Evolutionary conservation across 257 asterid genomes (phyloP), one percentile per base, ranked within the genome.

Genomic region (Solanum neorickii): DNA sequence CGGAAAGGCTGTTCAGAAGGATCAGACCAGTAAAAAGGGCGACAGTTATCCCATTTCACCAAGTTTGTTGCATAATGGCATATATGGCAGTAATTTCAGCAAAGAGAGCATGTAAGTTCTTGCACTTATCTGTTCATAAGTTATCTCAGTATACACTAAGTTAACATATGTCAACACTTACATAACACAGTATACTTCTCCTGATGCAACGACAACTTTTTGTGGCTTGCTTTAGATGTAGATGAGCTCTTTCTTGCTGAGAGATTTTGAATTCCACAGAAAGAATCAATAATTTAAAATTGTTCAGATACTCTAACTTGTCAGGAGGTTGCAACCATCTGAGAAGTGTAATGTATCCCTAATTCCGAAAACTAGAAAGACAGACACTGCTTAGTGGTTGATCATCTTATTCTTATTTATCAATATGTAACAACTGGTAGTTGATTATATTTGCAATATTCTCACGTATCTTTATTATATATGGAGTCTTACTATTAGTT

Each of bases 1-100:
- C 16, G 93, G 92, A 80, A 89, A 56, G 86, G 87, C 87, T 11
- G 65, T 88, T 56, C 92, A 86, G 91, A 91, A 88, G 89, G 97
- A 93, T 29, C 93, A 89, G 73, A 89, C 76, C 25, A 86, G 86
- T 60, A 93, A 86, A 91, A 94, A 93, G 92, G 69, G 60, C 12
- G 89, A 91, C 80, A 93, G 87, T 70, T 92, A 75, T 87, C 97
- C 98, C 74, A 91, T 94, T 85, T 94, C 98, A 56, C 99, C 98
- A n/a, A 97, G 98, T 92, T 91, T 94, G 92, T 89, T 97, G 95
- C 99, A 97, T 82, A 90, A 92, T 83, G 92, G 88, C 92, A 92
- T 92, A 90, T 90, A 92, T 31, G 87, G 90, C 1, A 89, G 92
- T 90, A 91, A 91, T 90, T 88, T 93, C 92, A 88, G 90, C 96